These are phyloP conservation scores for Paralagenidium karlingii DNA, from an alignment of 352 stramenopile genomes.

Conservation along the genomic window DNA sequence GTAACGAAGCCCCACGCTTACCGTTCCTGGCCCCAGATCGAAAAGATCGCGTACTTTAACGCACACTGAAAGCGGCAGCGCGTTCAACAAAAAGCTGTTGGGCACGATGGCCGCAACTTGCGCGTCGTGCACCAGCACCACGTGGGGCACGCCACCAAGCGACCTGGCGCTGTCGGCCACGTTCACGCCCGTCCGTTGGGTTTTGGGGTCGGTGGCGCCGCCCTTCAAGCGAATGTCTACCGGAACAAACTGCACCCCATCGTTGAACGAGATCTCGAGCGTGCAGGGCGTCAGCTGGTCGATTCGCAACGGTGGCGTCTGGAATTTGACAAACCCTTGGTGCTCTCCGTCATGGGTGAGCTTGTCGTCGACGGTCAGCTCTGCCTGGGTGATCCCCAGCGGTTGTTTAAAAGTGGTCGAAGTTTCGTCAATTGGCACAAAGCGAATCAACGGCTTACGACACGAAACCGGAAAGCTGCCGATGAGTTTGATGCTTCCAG, in stretches of 20 bases:
- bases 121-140: slow-evolving; percentile 33
- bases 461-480: slow-evolving; percentile 25
- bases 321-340: not conserved
- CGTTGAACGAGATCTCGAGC: slow-evolving; percentile 51
- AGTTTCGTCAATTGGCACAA: slow-evolving; percentile 7
- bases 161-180: not conserved
- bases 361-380: slow-evolving; percentile 6
- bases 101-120: slow-evolving; percentile 18
- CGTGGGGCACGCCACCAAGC: slow-evolving; percentile 3
- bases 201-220: not conserved
- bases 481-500: slow-evolving; percentile 16
- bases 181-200: not conserved
- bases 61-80: slow-evolving; percentile 13
- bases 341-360: not conserved
- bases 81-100: slow-evolving; percentile 35
- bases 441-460: slow-evolving; percentile 16
- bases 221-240: slow-evolving; percentile 14
- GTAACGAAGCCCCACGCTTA: slow-evolving; percentile 4
- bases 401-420: not conserved
- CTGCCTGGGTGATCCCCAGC: not conserved
- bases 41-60: slow-evolving; percentile 4
- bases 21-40: slow-evolving; percentile 2
- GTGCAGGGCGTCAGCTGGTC: slow-evolving; percentile 15
- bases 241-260: slow-evolving; percentile 22
- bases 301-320: too few relatives aligned